These are phyloP conservation scores for Fusarium buxicola DNA, from an alignment of 2,329 filamentous ascomycete species.

Conservation along the genomic window DNA sequence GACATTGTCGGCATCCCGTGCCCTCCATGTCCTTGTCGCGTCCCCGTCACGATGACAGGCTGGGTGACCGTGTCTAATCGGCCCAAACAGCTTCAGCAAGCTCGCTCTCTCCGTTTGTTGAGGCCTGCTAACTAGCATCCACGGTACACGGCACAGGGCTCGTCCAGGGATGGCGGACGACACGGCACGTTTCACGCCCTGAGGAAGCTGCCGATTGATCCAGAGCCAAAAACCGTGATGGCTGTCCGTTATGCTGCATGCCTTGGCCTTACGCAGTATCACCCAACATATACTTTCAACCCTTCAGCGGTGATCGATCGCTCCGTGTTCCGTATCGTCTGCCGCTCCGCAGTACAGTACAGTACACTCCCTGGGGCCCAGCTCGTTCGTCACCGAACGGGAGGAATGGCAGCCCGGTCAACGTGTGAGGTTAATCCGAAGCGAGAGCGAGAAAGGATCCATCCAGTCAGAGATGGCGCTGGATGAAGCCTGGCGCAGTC, in stretches of 20 bases:
- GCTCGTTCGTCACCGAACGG: conserved; percentile 28
- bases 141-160: conserved; percentile 7
- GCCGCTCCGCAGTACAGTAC: conserved; percentile 15
- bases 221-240: conserved; percentile 15
- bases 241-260: conserved; percentile 11
- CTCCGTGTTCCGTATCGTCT: conserved; percentile 34
- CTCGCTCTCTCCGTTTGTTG: conserved; percentile 17
- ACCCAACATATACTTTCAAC: neutral
- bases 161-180: neutral
- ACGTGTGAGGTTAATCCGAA: conserved; percentile 12
- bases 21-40: conserved; percentile 20
- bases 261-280: conserved; percentile 10
- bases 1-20: conserved; percentile 39
- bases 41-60: conserved; percentile 36
- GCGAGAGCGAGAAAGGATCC: conserved; percentile 24
- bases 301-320: conserved; percentile 14
- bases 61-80: conserved; percentile 25
- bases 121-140: conserved; percentile 17
- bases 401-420: conserved; percentile 15
- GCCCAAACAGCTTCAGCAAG: conserved; percentile 1
- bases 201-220: conserved; percentile 8
- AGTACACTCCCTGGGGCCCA: conserved; percentile 9
- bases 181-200: conserved; percentile 8
- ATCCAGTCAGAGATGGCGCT: conserved; percentile 21
- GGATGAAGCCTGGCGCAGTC: conserved; percentile 7